These are phyloP conservation scores for Jasminum sambac DNA, from an alignment of 257 asterid species.

Conservation along the genomic window DNA sequence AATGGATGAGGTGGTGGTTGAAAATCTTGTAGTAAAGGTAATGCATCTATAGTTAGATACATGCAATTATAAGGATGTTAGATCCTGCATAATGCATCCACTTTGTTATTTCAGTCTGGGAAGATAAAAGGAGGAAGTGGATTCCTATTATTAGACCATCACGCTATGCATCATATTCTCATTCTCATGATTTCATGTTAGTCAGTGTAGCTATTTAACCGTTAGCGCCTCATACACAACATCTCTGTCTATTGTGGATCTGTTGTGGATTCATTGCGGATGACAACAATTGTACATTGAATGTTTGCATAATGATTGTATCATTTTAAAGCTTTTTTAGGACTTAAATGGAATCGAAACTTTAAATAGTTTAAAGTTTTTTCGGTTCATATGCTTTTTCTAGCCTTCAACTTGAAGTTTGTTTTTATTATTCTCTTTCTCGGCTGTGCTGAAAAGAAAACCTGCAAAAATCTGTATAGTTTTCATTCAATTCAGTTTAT, in stretches of 20 bases:
- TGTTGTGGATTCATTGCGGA: neutral
- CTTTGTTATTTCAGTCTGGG: constrained; percentile 1
- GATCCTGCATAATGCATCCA: neutral
- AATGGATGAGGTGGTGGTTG: constrained; percentile 73
- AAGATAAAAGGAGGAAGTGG: neutral
- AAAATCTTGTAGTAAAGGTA: constrained; percentile 88
- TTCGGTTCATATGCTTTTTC: neutral
- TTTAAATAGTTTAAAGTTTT: neutral
- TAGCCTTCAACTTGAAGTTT: neutral
- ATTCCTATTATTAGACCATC: neutral
- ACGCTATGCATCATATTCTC: constrained; percentile 2
- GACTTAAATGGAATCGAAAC: neutral
- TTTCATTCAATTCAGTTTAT: neutral
- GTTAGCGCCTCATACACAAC: neutral
- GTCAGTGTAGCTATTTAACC: constrained; percentile 1
- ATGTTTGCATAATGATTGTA: neutral
- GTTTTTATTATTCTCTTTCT: neutral
- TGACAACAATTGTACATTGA: neutral
- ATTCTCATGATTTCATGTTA: constrained; percentile 12
- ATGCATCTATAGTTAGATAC: constrained; percentile 20
- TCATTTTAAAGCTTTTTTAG: constrained; percentile 1
- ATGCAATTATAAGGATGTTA: constrained; percentile 16
- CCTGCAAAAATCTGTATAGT: neutral
- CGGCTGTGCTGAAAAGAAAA: neutral
- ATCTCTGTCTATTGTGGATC: neutral